Base-by-base conservation (phyloP, 1,284 basidiomycete species). In the Irpex rosettiformis region DNA sequence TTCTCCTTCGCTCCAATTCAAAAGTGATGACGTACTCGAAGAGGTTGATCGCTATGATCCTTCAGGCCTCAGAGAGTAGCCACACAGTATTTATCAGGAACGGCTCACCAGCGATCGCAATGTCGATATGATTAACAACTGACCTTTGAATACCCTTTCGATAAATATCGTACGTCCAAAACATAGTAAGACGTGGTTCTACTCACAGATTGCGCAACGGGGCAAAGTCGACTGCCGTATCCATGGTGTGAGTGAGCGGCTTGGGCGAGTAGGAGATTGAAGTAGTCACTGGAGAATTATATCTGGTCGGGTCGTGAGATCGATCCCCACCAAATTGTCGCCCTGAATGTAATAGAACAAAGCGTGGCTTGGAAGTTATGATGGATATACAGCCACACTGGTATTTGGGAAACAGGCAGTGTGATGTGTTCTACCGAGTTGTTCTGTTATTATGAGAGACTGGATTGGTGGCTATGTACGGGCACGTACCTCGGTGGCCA, bases 1-100 rank as follows among this genome's bases (percentile, higher is more conserved):
- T 45, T 13, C 16, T 10, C 10, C 5, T 42, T 4, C 52, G 28
- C 27, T 58, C 57, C 25, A 29, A 10, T 13, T 54, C 51, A 42
- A 58, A 54, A n/a, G 57, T 54, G 27, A 54, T 42, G 4, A 30
- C 13, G 25, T 58, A 58, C 16, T 58, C 33, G 37, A 37, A 58
- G n/a, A 58, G 24, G 21, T 53, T 21, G 11, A 58, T 25, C 37
- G 40, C 57, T 58, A 28, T 28, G 8, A 24, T n/a, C 10, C 48
- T 16, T 11, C 48, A 24, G 18, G 21, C 43, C n/a, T n/a, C n/a
- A n/a, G n/a, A n/a, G 11, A 45, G 13, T 18, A 45, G 43, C 43
- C 48, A 18, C 43, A 18, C 8, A 27, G 21, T n/a, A n/a, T n/a
- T 11, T 18, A 51, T 7, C 13, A 11, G 10, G 27, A 10, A 11